Evolutionary conservation across 371 early-diverging fungal genomes (phyloP).

Genomic region (Conidiobolus incongruus): DNA sequence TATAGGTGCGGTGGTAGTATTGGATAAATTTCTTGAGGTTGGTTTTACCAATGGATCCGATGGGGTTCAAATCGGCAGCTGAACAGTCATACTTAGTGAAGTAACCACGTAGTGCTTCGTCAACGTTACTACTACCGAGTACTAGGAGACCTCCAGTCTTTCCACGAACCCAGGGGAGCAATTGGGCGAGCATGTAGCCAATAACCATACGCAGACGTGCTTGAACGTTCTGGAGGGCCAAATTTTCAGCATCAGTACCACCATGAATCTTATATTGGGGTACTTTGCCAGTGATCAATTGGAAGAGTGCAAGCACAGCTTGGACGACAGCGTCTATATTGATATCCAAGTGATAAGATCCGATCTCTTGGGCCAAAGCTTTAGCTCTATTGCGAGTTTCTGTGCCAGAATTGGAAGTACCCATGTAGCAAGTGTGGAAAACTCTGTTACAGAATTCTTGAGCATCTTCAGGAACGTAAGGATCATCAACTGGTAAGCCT

Average conservation of each 20-base stretch:
- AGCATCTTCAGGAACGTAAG: constrained; percentile 52
- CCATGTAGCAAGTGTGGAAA: too few species aligned
- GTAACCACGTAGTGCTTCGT: constrained; percentile 90
- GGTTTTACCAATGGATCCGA: constrained; percentile 81
- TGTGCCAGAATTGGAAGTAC: constrained; percentile 63
- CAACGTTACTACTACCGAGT: constrained; percentile 88
- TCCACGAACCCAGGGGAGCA: constrained; percentile 75
- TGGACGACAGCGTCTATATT: too few species aligned
- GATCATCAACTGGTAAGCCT: constrained; percentile 19
- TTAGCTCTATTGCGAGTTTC: constrained; percentile 72
- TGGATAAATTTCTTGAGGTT: constrained; percentile 71
- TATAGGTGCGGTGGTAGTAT: constrained; percentile 34
- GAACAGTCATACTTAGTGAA: constrained; percentile 97
- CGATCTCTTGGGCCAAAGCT: constrained; percentile 54
- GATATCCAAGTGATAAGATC: too few species aligned
- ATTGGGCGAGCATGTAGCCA: constrained; percentile 83
- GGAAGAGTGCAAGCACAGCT: constrained; percentile 52
- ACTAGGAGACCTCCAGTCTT: constrained; percentile 62
- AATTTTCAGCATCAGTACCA: constrained; percentile 64
- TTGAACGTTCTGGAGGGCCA: constrained; percentile 93
- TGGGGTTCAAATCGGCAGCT: constrained; percentile 91
- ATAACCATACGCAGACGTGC: constrained; percentile 91
- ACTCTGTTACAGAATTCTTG: constrained; percentile 51
- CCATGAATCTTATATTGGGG: constrained; percentile 72
- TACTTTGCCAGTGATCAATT: constrained; percentile 43